Percentiles rank a stretch among this genome's conserved stretches.
Conservation (phyloP, 2,329 filamentous ascomycete species). For the Talaromyces sp. region DNA sequence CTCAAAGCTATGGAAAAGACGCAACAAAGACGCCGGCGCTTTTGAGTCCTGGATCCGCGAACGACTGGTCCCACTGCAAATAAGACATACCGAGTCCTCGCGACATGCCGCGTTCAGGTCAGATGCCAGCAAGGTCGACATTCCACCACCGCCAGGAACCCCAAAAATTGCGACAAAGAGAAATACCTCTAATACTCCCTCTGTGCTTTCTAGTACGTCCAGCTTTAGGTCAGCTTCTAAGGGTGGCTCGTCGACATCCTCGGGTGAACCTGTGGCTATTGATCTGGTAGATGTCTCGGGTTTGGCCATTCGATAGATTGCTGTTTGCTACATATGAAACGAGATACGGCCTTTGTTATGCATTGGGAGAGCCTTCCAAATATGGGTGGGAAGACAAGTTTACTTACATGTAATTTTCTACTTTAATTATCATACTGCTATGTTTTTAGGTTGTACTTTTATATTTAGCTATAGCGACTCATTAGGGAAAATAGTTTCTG, state of each 20-base stretch:
- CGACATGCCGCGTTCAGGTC: conserved; percentile 32
- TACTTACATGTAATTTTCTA: too few relatives aligned
- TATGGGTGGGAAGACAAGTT: too few relatives aligned
- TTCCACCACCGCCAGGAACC: conserved; percentile 19
- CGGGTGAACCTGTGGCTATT: background rate
- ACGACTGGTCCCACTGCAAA: conserved; percentile 32
- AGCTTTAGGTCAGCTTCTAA: background rate
- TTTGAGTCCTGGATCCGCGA: conserved; percentile 34
- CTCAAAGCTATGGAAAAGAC: conserved; percentile 32
- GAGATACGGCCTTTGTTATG: background rate
- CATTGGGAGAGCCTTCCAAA: too few relatives aligned
- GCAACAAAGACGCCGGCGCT: conserved; percentile 34
- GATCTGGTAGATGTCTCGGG: background rate
- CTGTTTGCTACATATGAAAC: background rate
- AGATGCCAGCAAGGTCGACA: conserved; percentile 29
- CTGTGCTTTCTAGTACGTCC: background rate
- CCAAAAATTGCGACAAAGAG: too few relatives aligned
- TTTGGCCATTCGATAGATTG: background rate
- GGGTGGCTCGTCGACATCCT: background rate
- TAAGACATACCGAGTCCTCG: conserved; percentile 25
- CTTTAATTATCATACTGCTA: too few relatives aligned
- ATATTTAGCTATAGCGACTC: too few relatives aligned
- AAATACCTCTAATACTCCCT: background rate
- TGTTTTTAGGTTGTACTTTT: too few relatives aligned
- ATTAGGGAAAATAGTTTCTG: too few relatives aligned